These are phyloP conservation scores for Pleurozium schreberi DNA, from an alignment of 225 moss, liverwort and hornwort genomes.

Conservation along the genomic window DNA sequence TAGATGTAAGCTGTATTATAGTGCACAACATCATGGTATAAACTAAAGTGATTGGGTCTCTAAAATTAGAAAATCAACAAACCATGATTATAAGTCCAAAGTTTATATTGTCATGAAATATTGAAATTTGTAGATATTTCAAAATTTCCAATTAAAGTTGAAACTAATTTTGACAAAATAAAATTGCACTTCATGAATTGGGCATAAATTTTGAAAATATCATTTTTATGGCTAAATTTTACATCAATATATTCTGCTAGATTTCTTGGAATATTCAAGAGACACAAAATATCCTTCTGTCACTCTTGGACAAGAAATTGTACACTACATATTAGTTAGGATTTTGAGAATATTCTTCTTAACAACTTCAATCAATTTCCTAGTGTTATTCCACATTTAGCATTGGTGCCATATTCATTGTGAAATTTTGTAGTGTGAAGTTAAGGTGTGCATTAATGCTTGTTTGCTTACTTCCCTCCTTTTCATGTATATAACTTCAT, in stretches of 20 bases:
- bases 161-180: neutral
- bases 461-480: too few relatives aligned
- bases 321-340: neutral
- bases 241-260: too few relatives aligned
- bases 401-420: neutral
- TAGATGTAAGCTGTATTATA: too few relatives aligned
- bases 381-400: neutral
- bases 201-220: neutral
- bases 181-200: neutral
- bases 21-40: neutral
- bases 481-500: too few relatives aligned
- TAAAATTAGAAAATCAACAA: neutral
- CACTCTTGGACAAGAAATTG: neutral
- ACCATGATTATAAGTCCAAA: neutral
- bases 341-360: neutral
- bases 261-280: neutral
- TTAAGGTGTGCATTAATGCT: too few relatives aligned
- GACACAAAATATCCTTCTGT: neutral
- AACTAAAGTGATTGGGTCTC: neutral
- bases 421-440: too few relatives aligned
- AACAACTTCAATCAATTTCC: neutral
- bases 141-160: neutral
- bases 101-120: neutral
- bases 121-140: neutral
- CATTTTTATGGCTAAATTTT: neutral